Conservation (phyloP, 306 rosid species). For the Medicago arabica region DNA sequence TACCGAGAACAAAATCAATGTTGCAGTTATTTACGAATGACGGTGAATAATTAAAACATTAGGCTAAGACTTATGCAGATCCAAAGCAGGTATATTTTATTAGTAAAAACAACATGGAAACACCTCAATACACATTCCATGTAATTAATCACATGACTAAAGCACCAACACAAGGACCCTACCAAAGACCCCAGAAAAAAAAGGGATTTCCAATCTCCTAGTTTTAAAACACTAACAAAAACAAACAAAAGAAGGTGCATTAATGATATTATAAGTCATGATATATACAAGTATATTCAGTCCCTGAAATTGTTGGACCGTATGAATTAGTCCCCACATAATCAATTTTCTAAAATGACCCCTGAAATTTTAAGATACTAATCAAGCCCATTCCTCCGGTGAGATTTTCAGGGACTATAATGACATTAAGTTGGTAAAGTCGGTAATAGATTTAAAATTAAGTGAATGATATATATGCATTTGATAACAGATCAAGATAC, state of each 20-base stretch:
- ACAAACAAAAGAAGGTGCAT: not conserved
- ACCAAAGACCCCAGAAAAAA: not conserved
- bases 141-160: slow-evolving; percentile 11
- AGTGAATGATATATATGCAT: not conserved
- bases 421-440: not conserved
- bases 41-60: slow-evolving; percentile 14
- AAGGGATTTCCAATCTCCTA: not conserved
- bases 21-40: slow-evolving; percentile 30
- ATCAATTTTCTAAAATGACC: not conserved
- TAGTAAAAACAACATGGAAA: not conserved
- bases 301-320: slow-evolving; percentile 4
- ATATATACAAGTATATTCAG: not conserved
- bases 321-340: not conserved
- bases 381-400: not conserved
- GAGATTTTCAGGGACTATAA: not conserved
- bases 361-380: not conserved
- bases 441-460: not conserved
- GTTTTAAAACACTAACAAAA: not conserved
- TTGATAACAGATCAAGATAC: not conserved
- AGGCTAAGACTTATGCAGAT: not conserved
- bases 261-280: not conserved
- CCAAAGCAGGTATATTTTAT: not conserved
- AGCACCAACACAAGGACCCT: slow-evolving; percentile 33
- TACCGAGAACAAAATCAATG: slow-evolving; percentile 10
- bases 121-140: slow-evolving; percentile 4